phyloP scores from a whole-genome alignment of 495 filamentous ascomycete species.

The Aspergillus nidulans region DNA sequence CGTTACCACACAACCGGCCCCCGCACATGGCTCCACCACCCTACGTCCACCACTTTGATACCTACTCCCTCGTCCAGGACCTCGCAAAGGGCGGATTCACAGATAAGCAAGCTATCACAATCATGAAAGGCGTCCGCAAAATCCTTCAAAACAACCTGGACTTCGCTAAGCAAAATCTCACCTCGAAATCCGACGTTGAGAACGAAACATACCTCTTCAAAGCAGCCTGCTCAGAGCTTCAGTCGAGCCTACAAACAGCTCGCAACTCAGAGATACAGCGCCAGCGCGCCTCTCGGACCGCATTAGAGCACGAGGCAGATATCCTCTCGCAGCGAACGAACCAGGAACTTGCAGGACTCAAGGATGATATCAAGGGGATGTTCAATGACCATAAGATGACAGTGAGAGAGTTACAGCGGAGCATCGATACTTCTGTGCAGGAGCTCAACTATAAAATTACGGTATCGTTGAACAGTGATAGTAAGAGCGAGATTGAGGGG shows the following conservation, averaged over 20 bases:
- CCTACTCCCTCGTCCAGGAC: slow-evolving; percentile 76
- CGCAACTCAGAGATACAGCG: slow-evolving; percentile 54
- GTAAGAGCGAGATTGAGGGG: slow-evolving; percentile 85
- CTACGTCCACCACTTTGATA: slow-evolving; percentile 96
- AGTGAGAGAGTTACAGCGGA: slow-evolving; percentile 77
- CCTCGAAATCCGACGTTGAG: slow-evolving; percentile 74
- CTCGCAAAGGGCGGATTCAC: slow-evolving; percentile 67
- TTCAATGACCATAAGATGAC: slow-evolving; percentile 96
- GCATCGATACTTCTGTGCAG: slow-evolving; percentile 78
- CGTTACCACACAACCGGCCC: slow-evolving; percentile 38
- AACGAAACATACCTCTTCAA: slow-evolving; percentile 92
- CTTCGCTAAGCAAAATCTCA: slow-evolving; percentile 67
- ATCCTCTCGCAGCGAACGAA: slow-evolving; percentile 76
- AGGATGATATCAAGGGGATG: slow-evolving; percentile 89
- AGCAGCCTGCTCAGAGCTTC: slow-evolving; percentile 88
- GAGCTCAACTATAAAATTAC: slow-evolving; percentile 93
- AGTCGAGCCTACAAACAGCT: slow-evolving; percentile 64
- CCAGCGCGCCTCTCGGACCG: slow-evolving; percentile 73
- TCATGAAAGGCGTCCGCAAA: slow-evolving; percentile 83
- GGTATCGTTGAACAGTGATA: slow-evolving; percentile 76
- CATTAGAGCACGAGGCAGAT: slow-evolving; percentile 91
- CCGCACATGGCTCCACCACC: slow-evolving; percentile 67
- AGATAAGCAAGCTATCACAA: slow-evolving; percentile 62
- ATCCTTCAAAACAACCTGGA: slow-evolving; percentile 75
- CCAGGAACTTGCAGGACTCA: slow-evolving; percentile 72